Conservation (phyloP, 2,329 filamentous ascomycete species). For the Biscogniauxia mediterranea region DNA sequence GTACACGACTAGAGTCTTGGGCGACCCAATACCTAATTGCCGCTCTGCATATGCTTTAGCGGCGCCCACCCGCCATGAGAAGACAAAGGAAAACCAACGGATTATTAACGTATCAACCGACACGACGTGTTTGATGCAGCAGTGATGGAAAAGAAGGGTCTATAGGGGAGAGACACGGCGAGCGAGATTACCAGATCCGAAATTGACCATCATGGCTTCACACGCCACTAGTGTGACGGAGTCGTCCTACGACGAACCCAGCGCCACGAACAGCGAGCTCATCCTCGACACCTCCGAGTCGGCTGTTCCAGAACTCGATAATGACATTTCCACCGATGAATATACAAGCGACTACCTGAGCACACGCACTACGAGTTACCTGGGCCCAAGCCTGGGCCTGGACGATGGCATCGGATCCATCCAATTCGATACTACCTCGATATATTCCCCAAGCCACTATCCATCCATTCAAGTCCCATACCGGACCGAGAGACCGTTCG, state of each 20-base stretch:
- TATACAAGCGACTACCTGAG: slow-evolving; percentile 31
- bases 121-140: slow-evolving; percentile 11
- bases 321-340: slow-evolving; percentile 31
- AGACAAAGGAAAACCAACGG: slow-evolving; percentile 16
- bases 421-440: slow-evolving; percentile 40
- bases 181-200: slow-evolving; percentile 11
- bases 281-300: slow-evolving; percentile 23
- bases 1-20: not conserved
- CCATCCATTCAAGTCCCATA: slow-evolving; percentile 36
- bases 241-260: slow-evolving; percentile 24
- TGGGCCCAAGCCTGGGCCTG: slow-evolving; percentile 22
- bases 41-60: slow-evolving; percentile 10
- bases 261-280: slow-evolving; percentile 16
- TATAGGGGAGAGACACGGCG: slow-evolving; percentile 11
- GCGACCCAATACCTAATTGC: not conserved
- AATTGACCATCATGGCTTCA: slow-evolving; percentile 25
- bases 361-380: slow-evolving; percentile 25
- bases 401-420: slow-evolving; percentile 23
- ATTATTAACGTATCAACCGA: slow-evolving; percentile 19
- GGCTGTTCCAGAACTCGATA: slow-evolving; percentile 28
- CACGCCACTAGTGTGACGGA: slow-evolving; percentile 23
- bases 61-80: slow-evolving; percentile 23
- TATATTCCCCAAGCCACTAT: slow-evolving; percentile 43
- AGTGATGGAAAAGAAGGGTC: slow-evolving; percentile 19
- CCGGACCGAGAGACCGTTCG: slow-evolving; percentile 34